Evolutionary conservation across 805 yeast genomes (phyloP).

Genomic region (Metschnikowia proteae): DNA sequence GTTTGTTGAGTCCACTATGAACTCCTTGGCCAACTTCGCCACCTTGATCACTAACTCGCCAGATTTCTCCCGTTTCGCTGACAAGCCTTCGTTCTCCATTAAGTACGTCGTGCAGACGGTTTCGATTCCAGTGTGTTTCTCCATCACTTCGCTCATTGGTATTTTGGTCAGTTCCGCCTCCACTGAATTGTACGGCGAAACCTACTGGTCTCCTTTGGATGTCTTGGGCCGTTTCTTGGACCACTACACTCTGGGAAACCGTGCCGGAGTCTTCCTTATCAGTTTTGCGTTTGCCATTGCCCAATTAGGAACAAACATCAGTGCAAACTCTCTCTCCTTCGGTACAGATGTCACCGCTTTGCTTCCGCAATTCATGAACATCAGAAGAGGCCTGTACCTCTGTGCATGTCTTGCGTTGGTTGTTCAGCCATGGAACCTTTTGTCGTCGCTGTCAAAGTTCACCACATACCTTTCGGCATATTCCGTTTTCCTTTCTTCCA

Average conservation of each 20-base stretch:
- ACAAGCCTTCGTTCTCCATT: constrained; percentile 36
- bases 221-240: constrained; percentile 60
- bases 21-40: constrained; percentile 79
- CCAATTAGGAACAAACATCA: constrained; percentile 73
- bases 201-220: constrained; percentile 83
- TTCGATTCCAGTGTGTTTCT: constrained; percentile 73
- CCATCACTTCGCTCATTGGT: constrained; percentile 80
- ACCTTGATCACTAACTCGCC: constrained; percentile 87
- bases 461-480: constrained; percentile 79
- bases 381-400: constrained; percentile 76
- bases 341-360: constrained; percentile 71
- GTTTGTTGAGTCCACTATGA: constrained; percentile 73
- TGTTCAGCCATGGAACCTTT: constrained; percentile 80
- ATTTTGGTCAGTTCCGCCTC: constrained; percentile 81
- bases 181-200: constrained; percentile 57
- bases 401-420: constrained; percentile 69
- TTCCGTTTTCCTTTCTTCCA: constrained; percentile 75
- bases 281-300: constrained; percentile 69
- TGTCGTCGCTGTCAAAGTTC: constrained; percentile 62
- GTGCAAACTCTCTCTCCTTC: constrained; percentile 67
- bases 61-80: constrained; percentile 82
- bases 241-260: constrained; percentile 49
- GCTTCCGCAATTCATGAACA: constrained; percentile 60
- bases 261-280: constrained; percentile 79
- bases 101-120: constrained; percentile 45